Evolutionary conservation across 108 stramenopile genomes (phyloP).

Genomic region (Parmales sp.): DNA sequence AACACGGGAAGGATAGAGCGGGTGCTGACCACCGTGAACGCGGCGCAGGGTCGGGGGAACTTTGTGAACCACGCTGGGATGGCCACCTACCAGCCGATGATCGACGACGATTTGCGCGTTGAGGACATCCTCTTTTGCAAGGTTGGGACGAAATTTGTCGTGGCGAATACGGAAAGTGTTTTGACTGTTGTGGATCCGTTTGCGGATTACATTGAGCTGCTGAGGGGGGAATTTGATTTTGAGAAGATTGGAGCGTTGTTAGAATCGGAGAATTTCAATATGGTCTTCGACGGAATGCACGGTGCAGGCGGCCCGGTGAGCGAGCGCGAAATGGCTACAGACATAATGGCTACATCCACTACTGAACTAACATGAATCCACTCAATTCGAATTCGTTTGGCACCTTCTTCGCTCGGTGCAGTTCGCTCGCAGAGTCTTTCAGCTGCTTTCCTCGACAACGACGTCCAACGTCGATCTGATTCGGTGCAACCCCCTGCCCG

Average conservation of each 20-base stretch:
- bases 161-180: neutral
- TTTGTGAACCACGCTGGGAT: neutral
- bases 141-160: too few species aligned
- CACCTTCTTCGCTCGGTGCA: too few species aligned
- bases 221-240: slow-evolving; percentile 92
- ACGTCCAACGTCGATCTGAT: slow-evolving; percentile 46
- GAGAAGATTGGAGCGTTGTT: slow-evolving; percentile 60
- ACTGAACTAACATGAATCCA: too few species aligned
- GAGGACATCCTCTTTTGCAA: too few species aligned
- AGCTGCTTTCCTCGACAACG: slow-evolving; percentile 82
- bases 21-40: neutral
- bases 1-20: too few species aligned
- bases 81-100: neutral
- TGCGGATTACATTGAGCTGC: slow-evolving; percentile 63
- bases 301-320: slow-evolving; percentile 97
- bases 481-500: slow-evolving; percentile 79
- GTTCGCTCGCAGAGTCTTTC: slow-evolving; percentile 78
- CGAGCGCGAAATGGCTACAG: too few species aligned
- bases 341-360: too few species aligned
- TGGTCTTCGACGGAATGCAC: slow-evolving; percentile 97
- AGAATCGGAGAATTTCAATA: slow-evolving; percentile 57
- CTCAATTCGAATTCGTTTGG: too few species aligned
- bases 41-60: neutral
- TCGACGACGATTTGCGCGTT: neutral
- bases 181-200: slow-evolving; percentile 48